phyloP scores from a whole-genome alignment of 2,329 filamentous ascomycete genomes.

The Phaeoacremonium minimum region DNA sequence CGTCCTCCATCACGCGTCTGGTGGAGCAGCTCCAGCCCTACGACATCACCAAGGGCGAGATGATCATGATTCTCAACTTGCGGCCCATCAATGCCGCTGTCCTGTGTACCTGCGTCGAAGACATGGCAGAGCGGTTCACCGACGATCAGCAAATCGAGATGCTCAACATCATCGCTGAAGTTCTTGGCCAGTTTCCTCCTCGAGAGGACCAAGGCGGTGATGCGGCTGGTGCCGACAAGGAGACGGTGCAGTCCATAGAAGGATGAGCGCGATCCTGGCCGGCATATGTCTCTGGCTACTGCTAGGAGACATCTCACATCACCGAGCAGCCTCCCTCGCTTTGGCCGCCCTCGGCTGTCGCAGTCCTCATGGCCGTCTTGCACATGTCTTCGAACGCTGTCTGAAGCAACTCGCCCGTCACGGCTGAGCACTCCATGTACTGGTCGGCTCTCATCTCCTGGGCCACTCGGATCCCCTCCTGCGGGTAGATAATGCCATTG shows the following conservation, averaged over 20 bases:
- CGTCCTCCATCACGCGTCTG: conserved; percentile 47
- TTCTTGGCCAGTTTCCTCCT: conserved; percentile 49
- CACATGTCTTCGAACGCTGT: conserved; percentile 59
- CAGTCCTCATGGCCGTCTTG: conserved; percentile 46
- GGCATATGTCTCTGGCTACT: no score
- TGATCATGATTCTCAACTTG: conserved; percentile 65
- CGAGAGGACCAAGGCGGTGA: no score
- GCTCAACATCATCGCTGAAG: conserved; percentile 48
- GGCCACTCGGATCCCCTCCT: conserved; percentile 53
- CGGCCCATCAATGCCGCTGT: conserved; percentile 53
- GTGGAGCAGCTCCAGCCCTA: conserved; percentile 51
- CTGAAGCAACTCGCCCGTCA: conserved; percentile 54
- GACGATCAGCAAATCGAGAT: conserved; percentile 57
- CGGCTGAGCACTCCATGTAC: conserved; percentile 61
- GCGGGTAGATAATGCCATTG: conserved; percentile 56
- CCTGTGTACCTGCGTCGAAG: conserved; percentile 61
- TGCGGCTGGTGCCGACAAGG: no score
- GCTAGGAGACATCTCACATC: no score
- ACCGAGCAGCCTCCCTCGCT: conserved; percentile 50
- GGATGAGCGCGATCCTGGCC: no score
- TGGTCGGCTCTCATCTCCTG: conserved; percentile 57
- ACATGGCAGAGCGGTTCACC: conserved; percentile 56
- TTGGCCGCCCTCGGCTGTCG: conserved; percentile 42
- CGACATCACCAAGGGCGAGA: conserved; percentile 62
- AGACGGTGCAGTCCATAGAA: no score